Evolutionary conservation across 2,329 filamentous ascomycete species (phyloP), one percentile per base, ranked within the genome.

Genomic region (Colletotrichum tropicale): DNA sequence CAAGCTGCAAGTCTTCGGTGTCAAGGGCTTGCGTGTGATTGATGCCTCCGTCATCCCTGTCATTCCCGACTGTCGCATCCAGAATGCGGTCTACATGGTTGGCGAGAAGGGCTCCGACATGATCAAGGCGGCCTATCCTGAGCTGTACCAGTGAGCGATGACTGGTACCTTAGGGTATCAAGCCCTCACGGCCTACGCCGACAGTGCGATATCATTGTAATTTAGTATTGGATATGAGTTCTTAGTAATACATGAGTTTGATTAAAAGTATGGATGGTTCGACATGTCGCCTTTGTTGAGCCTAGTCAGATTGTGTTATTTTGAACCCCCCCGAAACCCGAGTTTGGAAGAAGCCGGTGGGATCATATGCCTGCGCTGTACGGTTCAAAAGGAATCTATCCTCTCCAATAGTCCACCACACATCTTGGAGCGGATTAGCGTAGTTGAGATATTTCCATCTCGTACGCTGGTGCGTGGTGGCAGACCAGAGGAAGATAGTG

Each of bases 51-150:
- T 91, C 26, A 88, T 92, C 15, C 90, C 90, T 0, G 85, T 91
- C 81, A 90, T 87, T 81, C 90, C 80, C 74, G 90, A 86, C 85
- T 90, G 84, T n/a, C 87, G 90, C 2, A 91, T 91, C 64, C 90
- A 92, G 80, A 91, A 91, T 73, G 86, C 88, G 3, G 90, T 92
- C 3, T 93, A 93, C 78, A 90, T 90, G 87, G 80, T 92, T 72
- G 91, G 85, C 6, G 91, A 93, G 80, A 92, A 89, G 84, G 85
- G 73, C 0, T 76, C 66, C 24, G 74, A 78, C 34, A 66, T 62
- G 34, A 77, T 76, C 65, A 77, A 78, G 70, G 66, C 67, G 1
- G 65, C 71, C 15, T 67, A 78, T 12, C 61, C 68, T 12, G 73
- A 78, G 21, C 66, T 78, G 4, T 83, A 8, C 91, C 13, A 67